A percentile compares a stretch with the other conserved stretches of the same genome.
phyloP scores from a whole-genome alignment of 352 stramenopile species.

The Phytophthora tubulina region DNA sequence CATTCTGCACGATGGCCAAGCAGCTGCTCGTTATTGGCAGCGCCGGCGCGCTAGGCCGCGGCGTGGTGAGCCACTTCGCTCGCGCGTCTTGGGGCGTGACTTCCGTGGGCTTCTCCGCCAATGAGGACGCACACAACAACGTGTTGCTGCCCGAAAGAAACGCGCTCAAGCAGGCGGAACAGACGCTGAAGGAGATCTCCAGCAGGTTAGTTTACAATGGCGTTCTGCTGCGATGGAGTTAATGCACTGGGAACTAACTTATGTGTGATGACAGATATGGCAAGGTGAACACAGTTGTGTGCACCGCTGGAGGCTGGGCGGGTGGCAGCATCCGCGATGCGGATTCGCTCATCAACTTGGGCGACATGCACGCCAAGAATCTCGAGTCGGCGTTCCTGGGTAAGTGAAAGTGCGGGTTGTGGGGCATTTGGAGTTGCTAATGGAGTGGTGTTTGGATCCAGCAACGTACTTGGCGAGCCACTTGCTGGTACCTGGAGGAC shows the following conservation, averaged over 20 bases:
- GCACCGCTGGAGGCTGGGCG: conserved; percentile 82
- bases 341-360: conserved; percentile 69
- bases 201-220: conserved; percentile 29
- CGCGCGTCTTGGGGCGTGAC: conserved; percentile 73
- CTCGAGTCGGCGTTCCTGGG: conserved; percentile 81
- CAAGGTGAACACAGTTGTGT: conserved; percentile 81
- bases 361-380: conserved; percentile 83
- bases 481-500: conserved; percentile 62
- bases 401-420: conserved; percentile 25
- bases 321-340: conserved; percentile 76
- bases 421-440: not conserved
- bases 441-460: conserved; percentile 28
- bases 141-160: conserved; percentile 62
- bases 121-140: conserved; percentile 58
- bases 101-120: conserved; percentile 76
- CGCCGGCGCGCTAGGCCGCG: conserved; percentile 76
- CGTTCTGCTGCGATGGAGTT: not conserved
- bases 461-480: conserved; percentile 86
- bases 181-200: conserved; percentile 64
- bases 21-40: conserved; percentile 83
- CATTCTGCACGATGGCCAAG: conserved; percentile 47
- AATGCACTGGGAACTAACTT: conserved; percentile 8
- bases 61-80: conserved; percentile 68
- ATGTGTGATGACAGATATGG: conserved; percentile 44
- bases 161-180: conserved; percentile 60